Evolutionary conservation across 768 basidiomycete species (phyloP).

Genomic region (Boletus pseudopeckii): DNA sequence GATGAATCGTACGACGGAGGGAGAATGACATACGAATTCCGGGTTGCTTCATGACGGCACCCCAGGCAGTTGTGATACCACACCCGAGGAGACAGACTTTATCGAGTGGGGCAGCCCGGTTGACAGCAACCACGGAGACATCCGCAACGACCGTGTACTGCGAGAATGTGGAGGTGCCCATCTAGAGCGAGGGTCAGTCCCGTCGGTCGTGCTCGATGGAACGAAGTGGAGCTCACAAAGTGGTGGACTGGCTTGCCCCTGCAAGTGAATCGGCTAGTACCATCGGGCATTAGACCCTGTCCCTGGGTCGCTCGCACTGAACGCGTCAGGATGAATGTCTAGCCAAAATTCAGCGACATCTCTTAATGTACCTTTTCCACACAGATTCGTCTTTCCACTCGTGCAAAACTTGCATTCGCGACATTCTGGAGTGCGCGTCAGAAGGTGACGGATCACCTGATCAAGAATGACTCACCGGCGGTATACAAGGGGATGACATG

Average conservation of each 20-base stretch:
- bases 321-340: background rate
- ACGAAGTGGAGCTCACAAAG: conserved; percentile 60
- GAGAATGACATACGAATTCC: conserved; percentile 60
- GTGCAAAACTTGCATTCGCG: conserved; percentile 99
- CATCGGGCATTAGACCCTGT: conserved; percentile 92
- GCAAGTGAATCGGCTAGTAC: conserved; percentile 80
- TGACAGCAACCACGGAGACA: conserved; percentile 91
- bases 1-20: background rate
- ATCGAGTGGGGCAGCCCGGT: conserved; percentile 81
- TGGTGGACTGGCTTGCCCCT: conserved; percentile 86
- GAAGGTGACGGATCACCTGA: background rate
- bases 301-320: conserved; percentile 91
- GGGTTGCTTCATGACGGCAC: conserved; percentile 87
- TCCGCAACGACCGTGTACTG: conserved; percentile 99
- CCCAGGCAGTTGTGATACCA: conserved; percentile 99
- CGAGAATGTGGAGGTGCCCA: conserved; percentile 99
- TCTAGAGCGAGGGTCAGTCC: conserved; percentile 45
- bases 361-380: conserved; percentile 66
- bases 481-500: conserved; percentile 98
- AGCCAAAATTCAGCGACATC: background rate
- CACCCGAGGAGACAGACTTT: conserved; percentile 97
- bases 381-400: conserved; percentile 98
- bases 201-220: background rate
- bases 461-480: conserved; percentile 55
- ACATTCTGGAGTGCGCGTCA: conserved; percentile 56